Base-by-base conservation (phyloP, 306 rosid genomes). In the Cucurbita pepo region DNA sequence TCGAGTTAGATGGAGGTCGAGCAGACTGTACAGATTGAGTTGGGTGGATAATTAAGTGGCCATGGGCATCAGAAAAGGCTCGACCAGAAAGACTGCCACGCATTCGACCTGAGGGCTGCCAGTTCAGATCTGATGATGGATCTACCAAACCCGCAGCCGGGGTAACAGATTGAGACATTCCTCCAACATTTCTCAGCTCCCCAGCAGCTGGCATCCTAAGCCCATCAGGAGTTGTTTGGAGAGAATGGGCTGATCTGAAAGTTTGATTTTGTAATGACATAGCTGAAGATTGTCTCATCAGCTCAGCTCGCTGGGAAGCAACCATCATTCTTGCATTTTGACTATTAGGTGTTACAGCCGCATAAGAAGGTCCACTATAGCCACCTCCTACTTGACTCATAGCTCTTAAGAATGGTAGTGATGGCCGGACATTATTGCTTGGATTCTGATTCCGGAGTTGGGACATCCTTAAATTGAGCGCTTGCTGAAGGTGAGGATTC, bases 71-170 rank as follows among this genome's bases (percentile, higher is more conserved):
- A 58, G 81, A 47, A 51, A 45, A 80, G n/a, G 52, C 81, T 76
- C 52, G 85, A 65, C 89, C 89, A 4, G 84, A 8, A 11, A 95
- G 85, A 79, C 96, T 89, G 65, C 99, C 97, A 21, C 97, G 96
- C 99, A 95, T 91, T 78, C 91, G 83, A 25, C 83, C 81, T 5
- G 84, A 16, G 43, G 97, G 92, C 56, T 70, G 85, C 92, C 92
- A 84, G 48, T 81, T 78, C 73, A 82, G 88, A 38, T 86, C 96
- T 10, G 86, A 52, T 57, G 71, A 78, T 14, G 41, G 21, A 44
- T 81, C 82, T 51, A 59, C 65, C 48, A 47, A 54, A 62, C 76
- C 82, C 25, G 81, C 82, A 13, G 86, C 41, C 75, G 84, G 70
- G 52, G 86, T 60, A 70, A 82, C 82, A 55, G 96, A 44, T 58